A percentile compares a stretch with the other conserved stretches of the same genome.
These are phyloP conservation scores for Sporothrix sp. DNA, from an alignment of 2,329 filamentous ascomycete species.

Conservation along the genomic window DNA sequence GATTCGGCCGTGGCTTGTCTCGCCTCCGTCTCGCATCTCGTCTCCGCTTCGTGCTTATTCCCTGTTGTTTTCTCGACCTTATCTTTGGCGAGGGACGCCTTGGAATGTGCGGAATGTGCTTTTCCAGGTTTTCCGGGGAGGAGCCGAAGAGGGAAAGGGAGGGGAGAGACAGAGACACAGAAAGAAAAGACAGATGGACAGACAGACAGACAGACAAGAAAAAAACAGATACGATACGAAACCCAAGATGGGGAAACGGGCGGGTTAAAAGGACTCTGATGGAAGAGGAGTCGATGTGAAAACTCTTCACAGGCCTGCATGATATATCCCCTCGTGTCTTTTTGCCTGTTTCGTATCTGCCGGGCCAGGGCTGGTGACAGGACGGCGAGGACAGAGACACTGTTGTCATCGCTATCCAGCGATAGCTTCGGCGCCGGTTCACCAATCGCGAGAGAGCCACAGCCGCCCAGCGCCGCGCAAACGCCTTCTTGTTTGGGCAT, in stretches of 20 bases:
- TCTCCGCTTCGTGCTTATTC: not conserved
- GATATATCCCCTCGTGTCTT: not conserved
- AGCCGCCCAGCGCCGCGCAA: no score
- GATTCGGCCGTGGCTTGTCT: no score
- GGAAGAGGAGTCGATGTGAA: not conserved
- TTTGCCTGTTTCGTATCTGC: not conserved
- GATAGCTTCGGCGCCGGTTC: not conserved
- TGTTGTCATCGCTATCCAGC: not conserved
- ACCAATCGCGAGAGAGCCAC: not conserved
- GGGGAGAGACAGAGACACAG: not conserved
- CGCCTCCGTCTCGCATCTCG: not conserved
- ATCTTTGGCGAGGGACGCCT: not conserved
- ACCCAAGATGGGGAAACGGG: not conserved
- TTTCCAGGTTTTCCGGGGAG: not conserved
- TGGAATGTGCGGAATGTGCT: not conserved
- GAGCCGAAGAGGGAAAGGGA: not conserved
- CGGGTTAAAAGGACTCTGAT: not conserved
- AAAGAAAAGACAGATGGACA: no score
- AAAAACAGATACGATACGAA: not conserved
- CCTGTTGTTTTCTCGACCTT: not conserved
- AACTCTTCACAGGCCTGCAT: slow-evolving; percentile 6
- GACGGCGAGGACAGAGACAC: no score
- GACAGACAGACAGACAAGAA: not conserved
- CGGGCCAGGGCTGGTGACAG: not conserved
- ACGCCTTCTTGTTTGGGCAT: no score